Conservation (phyloP, 75 land plant genomes). For the Sequoia sempervirens region DNA sequence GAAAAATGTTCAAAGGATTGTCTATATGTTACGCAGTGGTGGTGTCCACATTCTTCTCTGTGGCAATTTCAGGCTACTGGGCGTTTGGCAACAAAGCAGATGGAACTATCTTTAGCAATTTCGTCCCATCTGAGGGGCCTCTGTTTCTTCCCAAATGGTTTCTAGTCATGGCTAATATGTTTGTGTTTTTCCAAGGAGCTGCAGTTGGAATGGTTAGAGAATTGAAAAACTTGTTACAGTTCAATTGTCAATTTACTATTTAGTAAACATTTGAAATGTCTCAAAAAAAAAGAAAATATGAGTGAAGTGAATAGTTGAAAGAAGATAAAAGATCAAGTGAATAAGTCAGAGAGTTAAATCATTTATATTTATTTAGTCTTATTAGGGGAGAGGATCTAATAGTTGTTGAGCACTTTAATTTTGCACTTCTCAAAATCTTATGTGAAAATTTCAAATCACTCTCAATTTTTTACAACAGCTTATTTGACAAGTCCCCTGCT, state of each 20-base stretch:
- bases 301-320: neutral
- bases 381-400: too few species aligned
- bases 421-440: too few species aligned
- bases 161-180: conserved; percentile 45
- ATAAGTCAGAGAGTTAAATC: too few species aligned
- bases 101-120: conserved; percentile 46
- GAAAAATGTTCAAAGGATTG: conserved; percentile 85
- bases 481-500: too few species aligned
- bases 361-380: too few species aligned
- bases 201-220: conserved; percentile 60
- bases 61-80: conserved; percentile 85
- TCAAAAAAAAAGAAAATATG: too few species aligned
- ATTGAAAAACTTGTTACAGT: neutral
- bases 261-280: neutral
- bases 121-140: conserved; percentile 27
- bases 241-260: too few species aligned
- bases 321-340: too few species aligned
- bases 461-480: too few species aligned
- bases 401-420: too few species aligned
- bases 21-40: conserved; percentile 56
- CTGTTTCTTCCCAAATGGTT: conserved; percentile 65
- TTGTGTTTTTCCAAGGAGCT: conserved; percentile 51
- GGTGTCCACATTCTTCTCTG: conserved; percentile 54
- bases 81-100: conserved; percentile 69
- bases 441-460: too few species aligned